phyloP scores from a whole-genome alignment of 2,329 filamentous ascomycete species.

The Penicillium brevicompactum region DNA sequence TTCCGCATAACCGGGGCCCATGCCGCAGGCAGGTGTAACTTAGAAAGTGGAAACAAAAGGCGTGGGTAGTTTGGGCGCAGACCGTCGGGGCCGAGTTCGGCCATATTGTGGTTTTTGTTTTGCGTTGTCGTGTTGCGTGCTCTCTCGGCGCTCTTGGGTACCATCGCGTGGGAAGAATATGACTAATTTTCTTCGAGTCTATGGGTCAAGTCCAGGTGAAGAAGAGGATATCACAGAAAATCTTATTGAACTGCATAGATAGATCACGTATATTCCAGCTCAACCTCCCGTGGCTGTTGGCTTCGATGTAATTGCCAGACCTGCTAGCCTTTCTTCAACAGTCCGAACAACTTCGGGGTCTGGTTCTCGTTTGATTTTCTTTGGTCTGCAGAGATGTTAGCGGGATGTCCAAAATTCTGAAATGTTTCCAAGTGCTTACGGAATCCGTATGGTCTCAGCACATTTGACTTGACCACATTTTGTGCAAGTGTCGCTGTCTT shows the following conservation, averaged over 20 bases:
- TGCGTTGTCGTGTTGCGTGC: neutral
- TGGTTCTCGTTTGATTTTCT: slow-evolving; percentile 41
- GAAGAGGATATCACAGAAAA: neutral
- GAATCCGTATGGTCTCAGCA: slow-evolving; percentile 42
- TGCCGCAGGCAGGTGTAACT: neutral
- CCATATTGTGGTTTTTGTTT: neutral
- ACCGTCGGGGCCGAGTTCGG: neutral
- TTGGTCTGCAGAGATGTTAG: slow-evolving; percentile 35
- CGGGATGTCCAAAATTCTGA: neutral
- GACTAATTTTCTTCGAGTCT: neutral
- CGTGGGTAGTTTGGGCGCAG: neutral
- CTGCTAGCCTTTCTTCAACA: slow-evolving; percentile 43
- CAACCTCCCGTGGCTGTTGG: neutral
- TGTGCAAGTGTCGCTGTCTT: slow-evolving; percentile 36
- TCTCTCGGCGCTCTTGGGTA: neutral
- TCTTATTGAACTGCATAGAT: neutral
- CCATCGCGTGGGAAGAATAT: neutral
- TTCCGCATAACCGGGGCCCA: neutral
- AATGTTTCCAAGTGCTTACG: slow-evolving; percentile 35
- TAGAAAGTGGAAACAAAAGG: neutral
- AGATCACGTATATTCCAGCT: neutral
- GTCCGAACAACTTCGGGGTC: slow-evolving; percentile 42
- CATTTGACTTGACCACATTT: slow-evolving; percentile 47
- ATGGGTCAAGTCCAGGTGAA: neutral
- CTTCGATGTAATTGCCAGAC: slow-evolving; percentile 9